phyloP scores from a whole-genome alignment of 208 protist genomes.

The Naegleria fowleri region DNA sequence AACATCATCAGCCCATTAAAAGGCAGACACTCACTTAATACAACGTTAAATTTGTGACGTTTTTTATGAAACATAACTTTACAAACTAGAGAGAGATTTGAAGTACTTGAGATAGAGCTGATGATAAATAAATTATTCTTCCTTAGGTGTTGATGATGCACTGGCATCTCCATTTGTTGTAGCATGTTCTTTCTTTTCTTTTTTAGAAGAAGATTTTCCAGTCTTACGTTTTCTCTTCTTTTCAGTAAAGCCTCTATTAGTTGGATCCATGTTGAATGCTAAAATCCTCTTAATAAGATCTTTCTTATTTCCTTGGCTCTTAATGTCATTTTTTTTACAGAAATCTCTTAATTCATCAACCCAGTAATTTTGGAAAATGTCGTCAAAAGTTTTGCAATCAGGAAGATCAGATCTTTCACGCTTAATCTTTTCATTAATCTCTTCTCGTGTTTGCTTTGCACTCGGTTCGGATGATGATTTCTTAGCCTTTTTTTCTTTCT shows the following conservation, averaged over 20 bases:
- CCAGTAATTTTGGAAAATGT: constrained; percentile 22
- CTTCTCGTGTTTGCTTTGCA: neutral
- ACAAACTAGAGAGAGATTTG: too few species aligned
- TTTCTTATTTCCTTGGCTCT: neutral
- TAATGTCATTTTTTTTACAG: neutral
- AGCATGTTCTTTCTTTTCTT: neutral
- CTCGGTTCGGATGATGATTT: neutral
- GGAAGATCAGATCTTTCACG: neutral
- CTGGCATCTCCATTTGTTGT: neutral
- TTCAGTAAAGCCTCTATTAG: neutral
- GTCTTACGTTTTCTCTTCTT: constrained; percentile 23
- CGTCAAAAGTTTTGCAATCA: neutral
- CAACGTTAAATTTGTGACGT: too few species aligned
- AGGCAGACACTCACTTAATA: too few species aligned
- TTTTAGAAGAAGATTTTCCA: neutral
- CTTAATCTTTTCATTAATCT: neutral
- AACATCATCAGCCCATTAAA: too few species aligned
- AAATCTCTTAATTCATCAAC: constrained; percentile 4
- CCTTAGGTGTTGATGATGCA: neutral
- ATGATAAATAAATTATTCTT: neutral
- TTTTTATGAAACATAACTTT: too few species aligned
- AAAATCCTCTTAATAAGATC: neutral
- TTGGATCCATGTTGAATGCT: neutral
- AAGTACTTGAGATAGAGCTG: too few species aligned
- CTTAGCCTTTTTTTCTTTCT: neutral